Evolutionary conservation across 75 land plant species (phyloP).

Genomic region (Isoetes taiwanensis): DNA sequence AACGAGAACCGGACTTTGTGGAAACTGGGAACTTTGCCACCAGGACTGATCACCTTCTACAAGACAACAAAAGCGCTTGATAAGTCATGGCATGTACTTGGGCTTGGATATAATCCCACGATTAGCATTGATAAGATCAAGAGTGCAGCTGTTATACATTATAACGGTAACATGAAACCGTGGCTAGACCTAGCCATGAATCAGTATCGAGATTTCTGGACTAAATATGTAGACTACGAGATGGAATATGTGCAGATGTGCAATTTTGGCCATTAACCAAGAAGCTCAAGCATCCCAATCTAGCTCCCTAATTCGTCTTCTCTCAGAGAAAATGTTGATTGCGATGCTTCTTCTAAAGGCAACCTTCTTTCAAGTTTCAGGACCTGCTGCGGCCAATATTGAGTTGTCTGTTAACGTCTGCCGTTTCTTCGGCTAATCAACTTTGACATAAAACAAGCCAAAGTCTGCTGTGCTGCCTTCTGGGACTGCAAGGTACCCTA

Average conservation of each 20-base stretch:
- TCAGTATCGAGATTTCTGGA: slow-evolving; percentile 49
- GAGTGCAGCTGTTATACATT: slow-evolving; percentile 62
- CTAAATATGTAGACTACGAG: slow-evolving; percentile 44
- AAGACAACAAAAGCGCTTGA: slow-evolving; percentile 41
- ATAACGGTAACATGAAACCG: slow-evolving; percentile 71
- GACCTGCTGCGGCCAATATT: too few relatives aligned
- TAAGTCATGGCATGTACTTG: slow-evolving; percentile 62
- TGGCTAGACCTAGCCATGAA: slow-evolving; percentile 25
- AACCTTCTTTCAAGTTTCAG: too few relatives aligned
- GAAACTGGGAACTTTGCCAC: slow-evolving; percentile 53
- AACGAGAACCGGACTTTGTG: slow-evolving; percentile 51
- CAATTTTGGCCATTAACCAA: slow-evolving; percentile 46
- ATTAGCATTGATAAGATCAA: slow-evolving; percentile 41
- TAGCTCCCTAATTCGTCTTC: too few relatives aligned
- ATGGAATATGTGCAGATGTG: slow-evolving; percentile 54
- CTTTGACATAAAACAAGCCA: too few relatives aligned
- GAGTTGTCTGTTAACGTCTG: too few relatives aligned
- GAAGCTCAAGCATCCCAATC: too few relatives aligned
- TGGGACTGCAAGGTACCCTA: too few relatives aligned
- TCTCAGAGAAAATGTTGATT: too few relatives aligned
- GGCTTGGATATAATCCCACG: slow-evolving; percentile 61
- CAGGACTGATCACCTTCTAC: slow-evolving; percentile 62
- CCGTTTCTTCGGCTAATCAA: too few relatives aligned
- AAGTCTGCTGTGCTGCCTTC: too few relatives aligned
- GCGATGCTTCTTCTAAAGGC: too few relatives aligned